Percentiles rank a stretch among this genome's conserved stretches.
phyloP scores from a whole-genome alignment of 345 rosid genomes.

The Salix brachista region DNA sequence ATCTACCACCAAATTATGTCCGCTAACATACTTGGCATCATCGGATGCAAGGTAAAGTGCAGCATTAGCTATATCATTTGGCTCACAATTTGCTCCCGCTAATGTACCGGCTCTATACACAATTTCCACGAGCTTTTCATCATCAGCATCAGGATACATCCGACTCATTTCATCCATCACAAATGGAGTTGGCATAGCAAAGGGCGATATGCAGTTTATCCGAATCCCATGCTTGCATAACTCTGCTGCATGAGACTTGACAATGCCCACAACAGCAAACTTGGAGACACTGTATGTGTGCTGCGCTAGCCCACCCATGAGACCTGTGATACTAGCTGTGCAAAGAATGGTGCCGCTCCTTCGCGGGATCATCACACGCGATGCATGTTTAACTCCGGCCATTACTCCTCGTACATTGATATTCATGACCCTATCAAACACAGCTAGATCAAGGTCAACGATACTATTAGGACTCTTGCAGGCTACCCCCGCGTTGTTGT shows the following conservation, averaged over 20 bases:
- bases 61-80: conserved; percentile 75
- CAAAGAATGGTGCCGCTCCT: conserved; percentile 63
- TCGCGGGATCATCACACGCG: conserved; percentile 75
- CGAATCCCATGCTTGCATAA: conserved; percentile 60
- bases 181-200: conserved; percentile 61
- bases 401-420: conserved; percentile 73
- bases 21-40: conserved; percentile 78
- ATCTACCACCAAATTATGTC: conserved; percentile 84
- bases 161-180: conserved; percentile 53
- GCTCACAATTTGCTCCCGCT: conserved; percentile 56
- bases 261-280: conserved; percentile 50
- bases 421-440: conserved; percentile 56
- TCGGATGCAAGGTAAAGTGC: conserved; percentile 75
- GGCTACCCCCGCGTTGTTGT: conserved; percentile 76
- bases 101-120: conserved; percentile 43
- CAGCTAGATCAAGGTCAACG: conserved; percentile 58
- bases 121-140: conserved; percentile 29
- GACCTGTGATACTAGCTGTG: conserved; percentile 64
- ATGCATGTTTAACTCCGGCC: conserved; percentile 69
- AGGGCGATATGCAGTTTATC: conserved; percentile 78
- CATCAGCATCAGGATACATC: conserved; percentile 38
- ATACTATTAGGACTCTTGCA: conserved; percentile 59
- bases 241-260: conserved; percentile 66
- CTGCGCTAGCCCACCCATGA: conserved; percentile 67
- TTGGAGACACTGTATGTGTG: conserved; percentile 66